Base-by-base conservation (phyloP, 2,329 filamentous ascomycete species). In the Huntiella abstrusa region DNA sequence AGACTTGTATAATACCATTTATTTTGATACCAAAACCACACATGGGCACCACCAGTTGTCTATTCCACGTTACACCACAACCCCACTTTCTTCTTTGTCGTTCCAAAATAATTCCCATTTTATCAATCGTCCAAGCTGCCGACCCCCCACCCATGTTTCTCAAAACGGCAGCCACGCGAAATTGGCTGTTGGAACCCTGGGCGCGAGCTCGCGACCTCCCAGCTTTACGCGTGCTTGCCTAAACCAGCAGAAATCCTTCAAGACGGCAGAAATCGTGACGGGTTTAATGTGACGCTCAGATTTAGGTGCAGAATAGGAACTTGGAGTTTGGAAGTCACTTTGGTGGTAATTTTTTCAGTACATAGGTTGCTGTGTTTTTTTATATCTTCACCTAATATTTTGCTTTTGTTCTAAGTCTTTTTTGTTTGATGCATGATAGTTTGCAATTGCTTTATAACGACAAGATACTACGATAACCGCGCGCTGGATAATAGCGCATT, bases 221-320 rank as follows among this genome's bases (percentile, higher is more conserved):
- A 33, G 33, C 42, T 49, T 49, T 49, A 49, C 47, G 47, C 47
- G 47, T 45, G 45, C 43, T 22, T 45, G n/a, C 47, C 42, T 11
- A 45, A 49, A 49, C 15, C 2, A 19, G 37, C 12, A 11, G 16
- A 36, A 15, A 10, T 32, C 15, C 22, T 28, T 28, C 22, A 28
- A 28, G 22, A 28, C 22, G 22, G 22, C 22, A 28, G 22, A 28
- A 28, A 28, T 28, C 22, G 22, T 28, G 22, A 28, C 6, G 7
- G 8, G 8, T 10, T 10, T 28, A 28, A 28, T 28, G 22, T 28
- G 22, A 28, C 22, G 7, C 3, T 10, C 8, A 10, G 22, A 28
- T 10, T 28, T 28, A 28, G 2, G 22, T 28, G 22, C 8, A 28
- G 22, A 28, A 28, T 10, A 28, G 22, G 6, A 28, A 28, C 22